phyloP scores from a whole-genome alignment of 352 stramenopile species.

The Pythium oligandrum region DNA sequence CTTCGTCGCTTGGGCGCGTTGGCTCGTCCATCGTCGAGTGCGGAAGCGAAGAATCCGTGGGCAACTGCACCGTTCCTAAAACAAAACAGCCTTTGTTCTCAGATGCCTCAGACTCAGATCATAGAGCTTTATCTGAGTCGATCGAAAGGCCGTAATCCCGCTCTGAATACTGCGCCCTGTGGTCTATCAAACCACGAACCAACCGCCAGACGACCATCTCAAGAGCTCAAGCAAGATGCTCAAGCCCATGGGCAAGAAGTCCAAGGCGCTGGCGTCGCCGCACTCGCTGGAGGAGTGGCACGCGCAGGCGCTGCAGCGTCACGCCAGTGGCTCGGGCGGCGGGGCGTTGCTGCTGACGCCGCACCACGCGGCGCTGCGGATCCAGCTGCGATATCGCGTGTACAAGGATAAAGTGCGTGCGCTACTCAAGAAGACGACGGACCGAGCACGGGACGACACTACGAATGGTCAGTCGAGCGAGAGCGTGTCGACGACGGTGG shows the following conservation, averaged over 20 bases:
- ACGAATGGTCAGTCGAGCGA: conserved; percentile 7
- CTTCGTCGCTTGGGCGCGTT: too few species aligned
- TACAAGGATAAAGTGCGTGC: conserved; percentile 64
- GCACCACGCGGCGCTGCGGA: conserved; percentile 43
- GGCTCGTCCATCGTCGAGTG: too few species aligned
- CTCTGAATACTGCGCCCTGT: too few species aligned
- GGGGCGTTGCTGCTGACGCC: conserved; percentile 33
- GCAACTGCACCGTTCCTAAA: too few species aligned
- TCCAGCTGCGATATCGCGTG: conserved; percentile 70
- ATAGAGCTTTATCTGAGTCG: too few species aligned
- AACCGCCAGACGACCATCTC: too few species aligned
- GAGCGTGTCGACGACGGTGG: conserved; percentile 15
- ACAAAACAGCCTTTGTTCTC: too few species aligned
- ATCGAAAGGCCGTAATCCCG: too few species aligned
- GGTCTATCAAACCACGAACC: too few species aligned
- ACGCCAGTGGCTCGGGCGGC: conserved; percentile 2
- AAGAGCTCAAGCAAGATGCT: too few species aligned
- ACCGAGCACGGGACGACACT: conserved; percentile 25
- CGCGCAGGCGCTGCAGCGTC: conserved; percentile 25
- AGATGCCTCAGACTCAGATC: too few species aligned
- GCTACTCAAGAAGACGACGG: conserved; percentile 52
- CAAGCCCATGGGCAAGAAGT: conserved; percentile 26
- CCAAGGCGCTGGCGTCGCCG: conserved; percentile 28
- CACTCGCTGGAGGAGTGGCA: conserved; percentile 39
- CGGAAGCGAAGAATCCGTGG: too few species aligned